A percentile compares a stretch with the other conserved stretches of the same genome.
phyloP scores from a whole-genome alignment of 768 basidiomycete genomes.

The Suillus americanus region DNA sequence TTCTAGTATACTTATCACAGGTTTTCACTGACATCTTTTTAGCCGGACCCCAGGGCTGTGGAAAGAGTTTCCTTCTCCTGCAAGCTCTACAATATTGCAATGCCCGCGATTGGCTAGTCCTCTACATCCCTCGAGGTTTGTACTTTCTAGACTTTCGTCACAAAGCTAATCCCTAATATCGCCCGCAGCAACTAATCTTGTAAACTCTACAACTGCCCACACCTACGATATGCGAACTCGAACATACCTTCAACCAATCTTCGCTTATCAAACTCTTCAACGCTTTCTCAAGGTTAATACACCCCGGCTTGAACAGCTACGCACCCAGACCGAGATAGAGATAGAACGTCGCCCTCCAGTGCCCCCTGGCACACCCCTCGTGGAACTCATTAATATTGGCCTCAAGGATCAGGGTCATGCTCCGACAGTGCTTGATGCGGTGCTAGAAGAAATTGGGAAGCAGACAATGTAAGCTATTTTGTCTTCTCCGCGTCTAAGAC shows the following conservation, averaged over 20 bases:
- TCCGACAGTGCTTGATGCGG: constrained; percentile 52
- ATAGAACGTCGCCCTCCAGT: constrained; percentile 49
- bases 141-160: background rate
- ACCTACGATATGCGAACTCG: constrained; percentile 73
- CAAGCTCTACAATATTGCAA: constrained; percentile 74
- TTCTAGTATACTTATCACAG: background rate
- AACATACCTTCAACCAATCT: constrained; percentile 72
- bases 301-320: constrained; percentile 40
- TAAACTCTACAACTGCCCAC: constrained; percentile 74
- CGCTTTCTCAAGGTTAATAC: constrained; percentile 63
- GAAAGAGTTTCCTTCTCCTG: constrained; percentile 77
- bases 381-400: constrained; percentile 58
- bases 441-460: constrained; percentile 59
- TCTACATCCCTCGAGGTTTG: constrained; percentile 82
- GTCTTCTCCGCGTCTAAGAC: background rate
- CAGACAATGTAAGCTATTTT: constrained; percentile 57
- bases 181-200: constrained; percentile 50
- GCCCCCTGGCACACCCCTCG: constrained; percentile 48
- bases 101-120: constrained; percentile 70
- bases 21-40: constrained; percentile 10
- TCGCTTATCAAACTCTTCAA: constrained; percentile 62
- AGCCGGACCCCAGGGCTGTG: constrained; percentile 76
- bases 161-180: background rate
- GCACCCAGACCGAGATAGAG: constrained; percentile 39
- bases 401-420: constrained; percentile 51